phyloP scores from a whole-genome alignment of 2,329 filamentous ascomycete genomes.

The Rhexocercosporidium sp. region DNA sequence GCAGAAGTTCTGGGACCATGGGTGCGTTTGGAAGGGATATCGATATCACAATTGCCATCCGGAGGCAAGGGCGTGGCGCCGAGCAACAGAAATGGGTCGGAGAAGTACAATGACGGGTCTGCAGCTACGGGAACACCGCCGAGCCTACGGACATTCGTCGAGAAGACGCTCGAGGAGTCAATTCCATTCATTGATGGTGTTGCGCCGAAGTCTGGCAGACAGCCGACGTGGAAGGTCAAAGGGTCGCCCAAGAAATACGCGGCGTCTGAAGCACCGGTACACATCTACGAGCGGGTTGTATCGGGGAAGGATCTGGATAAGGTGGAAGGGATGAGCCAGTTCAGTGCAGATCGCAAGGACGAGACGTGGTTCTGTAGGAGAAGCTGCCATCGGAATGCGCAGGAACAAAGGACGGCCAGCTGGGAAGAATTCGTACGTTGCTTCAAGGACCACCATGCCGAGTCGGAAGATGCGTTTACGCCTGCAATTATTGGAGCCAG shows the following conservation, averaged over 20 bases:
- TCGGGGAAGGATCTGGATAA: slow-evolving; percentile 49
- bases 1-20: slow-evolving; percentile 49
- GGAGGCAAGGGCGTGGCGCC: slow-evolving; percentile 35
- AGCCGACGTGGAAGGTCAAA: slow-evolving; percentile 56
- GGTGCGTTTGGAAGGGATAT: slow-evolving; percentile 60
- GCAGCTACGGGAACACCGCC: slow-evolving; percentile 22
- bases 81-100: slow-evolving; percentile 20
- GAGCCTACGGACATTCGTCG: slow-evolving; percentile 55
- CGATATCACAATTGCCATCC: slow-evolving; percentile 53
- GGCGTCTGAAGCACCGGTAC: slow-evolving; percentile 56
- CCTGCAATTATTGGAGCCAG: slow-evolving; percentile 55
- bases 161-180: slow-evolving; percentile 60
- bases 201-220: slow-evolving; percentile 47
- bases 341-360: slow-evolving; percentile 40
- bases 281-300: slow-evolving; percentile 59
- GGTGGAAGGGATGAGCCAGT: slow-evolving; percentile 41
- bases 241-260: slow-evolving; percentile 52
- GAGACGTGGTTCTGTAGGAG: slow-evolving; percentile 68
- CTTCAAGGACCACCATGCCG: slow-evolving; percentile 63
- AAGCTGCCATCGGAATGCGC: slow-evolving; percentile 62
- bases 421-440: slow-evolving; percentile 67
- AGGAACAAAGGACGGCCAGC: slow-evolving; percentile 57
- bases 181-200: slow-evolving; percentile 62
- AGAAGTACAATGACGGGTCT: slow-evolving; percentile 24
- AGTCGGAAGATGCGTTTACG: slow-evolving; percentile 63